These are phyloP conservation scores for Pichia sporocuriosa DNA, from an alignment of 805 yeast species.

Conservation along the genomic window DNA sequence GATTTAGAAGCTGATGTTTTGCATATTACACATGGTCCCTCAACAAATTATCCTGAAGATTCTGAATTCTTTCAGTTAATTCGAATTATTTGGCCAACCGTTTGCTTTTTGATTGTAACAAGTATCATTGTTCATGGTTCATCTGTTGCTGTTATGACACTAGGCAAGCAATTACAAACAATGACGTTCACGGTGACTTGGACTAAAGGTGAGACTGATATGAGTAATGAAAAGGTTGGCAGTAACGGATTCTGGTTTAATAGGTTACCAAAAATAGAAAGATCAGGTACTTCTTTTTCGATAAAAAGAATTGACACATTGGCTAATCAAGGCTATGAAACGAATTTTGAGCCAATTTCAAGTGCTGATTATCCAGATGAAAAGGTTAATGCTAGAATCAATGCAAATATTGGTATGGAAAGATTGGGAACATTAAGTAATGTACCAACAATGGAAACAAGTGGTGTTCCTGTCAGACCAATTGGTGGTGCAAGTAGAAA, in stretches of 20 bases:
- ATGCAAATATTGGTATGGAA: slow-evolving; percentile 16
- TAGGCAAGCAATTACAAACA: slow-evolving; percentile 83
- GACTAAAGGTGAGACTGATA: slow-evolving; percentile 56
- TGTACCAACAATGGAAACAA: slow-evolving; percentile 13
- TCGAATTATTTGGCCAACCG: slow-evolving; percentile 42
- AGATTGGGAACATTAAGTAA: slow-evolving; percentile 5
- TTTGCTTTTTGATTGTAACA: slow-evolving; percentile 44
- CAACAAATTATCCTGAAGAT: slow-evolving; percentile 25
- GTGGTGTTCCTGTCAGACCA: slow-evolving; percentile 49
- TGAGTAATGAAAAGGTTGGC: slow-evolving; percentile 23
- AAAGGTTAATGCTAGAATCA: slow-evolving; percentile 19
- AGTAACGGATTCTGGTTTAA: slow-evolving; percentile 82
- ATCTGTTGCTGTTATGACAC: slow-evolving; percentile 49
- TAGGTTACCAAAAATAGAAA: slow-evolving; percentile 75
- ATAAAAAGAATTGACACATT: slow-evolving; percentile 75
- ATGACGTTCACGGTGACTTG: slow-evolving; percentile 90
- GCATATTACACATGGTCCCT: slow-evolving; percentile 32
- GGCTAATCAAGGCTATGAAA: slow-evolving; percentile 10
- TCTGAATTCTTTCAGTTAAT: slow-evolving; percentile 27
- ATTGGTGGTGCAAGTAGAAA: slow-evolving; percentile 68
- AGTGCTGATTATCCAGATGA: slow-evolving; percentile 11
- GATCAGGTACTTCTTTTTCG: slow-evolving; percentile 67
- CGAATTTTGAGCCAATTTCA: slow-evolving; percentile 12
- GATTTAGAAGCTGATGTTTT: slow-evolving; percentile 32
- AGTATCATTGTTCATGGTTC: slow-evolving; percentile 59